phyloP scores from a whole-genome alignment of 176 grass and related monocot species.

The Aegilops tauschii region DNA sequence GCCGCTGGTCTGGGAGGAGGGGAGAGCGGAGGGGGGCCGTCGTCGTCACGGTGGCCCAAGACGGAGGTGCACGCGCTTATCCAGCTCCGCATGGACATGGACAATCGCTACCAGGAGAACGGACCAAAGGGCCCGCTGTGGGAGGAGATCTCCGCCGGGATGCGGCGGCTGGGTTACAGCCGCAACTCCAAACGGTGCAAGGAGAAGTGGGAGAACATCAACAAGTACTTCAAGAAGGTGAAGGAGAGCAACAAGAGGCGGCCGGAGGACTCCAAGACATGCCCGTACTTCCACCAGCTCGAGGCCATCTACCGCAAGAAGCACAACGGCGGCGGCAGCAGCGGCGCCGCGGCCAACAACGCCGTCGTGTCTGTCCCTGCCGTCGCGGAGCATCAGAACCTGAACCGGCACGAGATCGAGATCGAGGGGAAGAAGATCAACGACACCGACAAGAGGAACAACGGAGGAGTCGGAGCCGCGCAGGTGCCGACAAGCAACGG shows the following conservation, averaged over 20 bases:
- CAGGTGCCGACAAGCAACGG: conserved; percentile 38
- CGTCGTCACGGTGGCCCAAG: conserved; percentile 92
- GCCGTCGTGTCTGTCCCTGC: neutral
- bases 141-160: conserved; percentile 82
- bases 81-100: conserved; percentile 76
- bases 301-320: conserved; percentile 77
- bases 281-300: conserved; percentile 94
- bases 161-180: conserved; percentile 82
- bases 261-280: conserved; percentile 90
- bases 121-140: conserved; percentile 84
- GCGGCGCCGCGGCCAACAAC: conserved; percentile 1
- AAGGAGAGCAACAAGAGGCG: conserved; percentile 96
- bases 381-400: neutral
- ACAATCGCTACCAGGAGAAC: conserved; percentile 69
- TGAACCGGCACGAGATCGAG: conserved; percentile 28
- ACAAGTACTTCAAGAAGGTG: conserved; percentile 99
- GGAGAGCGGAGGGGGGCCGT: conserved; percentile 29
- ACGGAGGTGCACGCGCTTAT: conserved; percentile 85
- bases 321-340: neutral
- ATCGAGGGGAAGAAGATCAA: conserved; percentile 59
- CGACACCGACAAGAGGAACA: conserved; percentile 43
- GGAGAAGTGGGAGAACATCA: conserved; percentile 99
- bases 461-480: conserved; percentile 24
- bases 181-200: conserved; percentile 92
- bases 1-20: conserved; percentile 8